Evolutionary conservation across 768 basidiomycete species (phyloP).

Genomic region (Leccinellum rugosiceps): DNA sequence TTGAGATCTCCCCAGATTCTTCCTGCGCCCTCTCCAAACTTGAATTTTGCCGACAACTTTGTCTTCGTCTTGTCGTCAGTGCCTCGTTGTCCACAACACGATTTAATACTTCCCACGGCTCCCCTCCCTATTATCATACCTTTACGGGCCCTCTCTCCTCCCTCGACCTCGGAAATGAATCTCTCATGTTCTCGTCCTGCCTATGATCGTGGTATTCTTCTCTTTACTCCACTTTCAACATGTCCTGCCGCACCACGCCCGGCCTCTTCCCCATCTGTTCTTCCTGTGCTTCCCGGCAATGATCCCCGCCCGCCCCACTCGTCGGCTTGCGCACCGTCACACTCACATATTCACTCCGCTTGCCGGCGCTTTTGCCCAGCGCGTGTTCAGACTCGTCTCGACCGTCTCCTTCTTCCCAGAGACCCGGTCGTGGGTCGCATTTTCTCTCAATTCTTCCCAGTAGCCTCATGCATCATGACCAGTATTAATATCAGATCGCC

Average conservation of each 20-base stretch:
- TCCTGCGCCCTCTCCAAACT: constrained; percentile 10
- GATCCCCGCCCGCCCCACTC: constrained; percentile 9
- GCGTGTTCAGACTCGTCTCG: not conserved
- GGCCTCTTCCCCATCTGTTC: constrained; percentile 16
- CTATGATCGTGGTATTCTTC: constrained; percentile 27
- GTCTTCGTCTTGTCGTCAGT: constrained; percentile 3
- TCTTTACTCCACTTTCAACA: constrained; percentile 29
- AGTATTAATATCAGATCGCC: constrained; percentile 32
- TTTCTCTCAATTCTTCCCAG: constrained; percentile 2
- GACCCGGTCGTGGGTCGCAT: not conserved
- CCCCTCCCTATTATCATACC: constrained; percentile 20
- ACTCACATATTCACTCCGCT: not conserved
- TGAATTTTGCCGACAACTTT: constrained; percentile 16
- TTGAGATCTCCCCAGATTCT: constrained; percentile 10
- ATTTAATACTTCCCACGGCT: constrained; percentile 6
- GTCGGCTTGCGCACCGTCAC: not conserved
- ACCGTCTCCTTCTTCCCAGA: not conserved
- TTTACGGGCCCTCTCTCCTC: constrained; percentile 11
- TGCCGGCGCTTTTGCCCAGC: constrained; percentile 4
- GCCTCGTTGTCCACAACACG: constrained; percentile 22
- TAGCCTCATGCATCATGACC: constrained; percentile 30
- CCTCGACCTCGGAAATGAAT: constrained; percentile 33
- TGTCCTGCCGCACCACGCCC: constrained; percentile 22
- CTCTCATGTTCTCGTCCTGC: constrained; percentile 29
- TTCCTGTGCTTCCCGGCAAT: constrained; percentile 20